Evolutionary conservation across 2,329 filamentous ascomycete genomes (phyloP).

Genomic region (Beauveria bassiana): DNA sequence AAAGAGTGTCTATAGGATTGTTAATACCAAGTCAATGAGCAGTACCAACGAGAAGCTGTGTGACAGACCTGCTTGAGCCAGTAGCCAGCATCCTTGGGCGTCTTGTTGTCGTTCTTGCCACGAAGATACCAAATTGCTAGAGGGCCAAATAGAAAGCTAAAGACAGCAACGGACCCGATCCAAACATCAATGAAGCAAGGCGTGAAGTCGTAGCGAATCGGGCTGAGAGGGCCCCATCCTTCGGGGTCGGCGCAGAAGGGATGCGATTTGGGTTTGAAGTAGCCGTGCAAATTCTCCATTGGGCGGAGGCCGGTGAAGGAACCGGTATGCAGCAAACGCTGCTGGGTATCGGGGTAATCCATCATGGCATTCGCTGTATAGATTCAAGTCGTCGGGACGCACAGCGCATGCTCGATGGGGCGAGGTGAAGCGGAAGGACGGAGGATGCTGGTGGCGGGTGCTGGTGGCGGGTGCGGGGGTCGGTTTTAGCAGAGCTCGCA

Average conservation of each 20-base stretch:
- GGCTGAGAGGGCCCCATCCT: slow-evolving; percentile 92
- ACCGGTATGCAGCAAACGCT: slow-evolving; percentile 46
- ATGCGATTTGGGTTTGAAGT: slow-evolving; percentile 58
- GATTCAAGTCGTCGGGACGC: not conserved
- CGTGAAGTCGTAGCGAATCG: slow-evolving; percentile 84
- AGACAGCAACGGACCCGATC: slow-evolving; percentile 69
- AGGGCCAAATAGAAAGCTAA: slow-evolving; percentile 70
- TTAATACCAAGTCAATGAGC: slow-evolving; percentile 9
- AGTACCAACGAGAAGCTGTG: not conserved
- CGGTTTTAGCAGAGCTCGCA: not conserved
- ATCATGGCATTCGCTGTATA: not conserved
- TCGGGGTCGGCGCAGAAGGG: slow-evolving; percentile 82
- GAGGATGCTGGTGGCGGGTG: not conserved
- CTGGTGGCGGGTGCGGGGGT: not conserved
- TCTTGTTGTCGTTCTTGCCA: slow-evolving; percentile 31
- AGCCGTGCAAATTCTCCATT: slow-evolving; percentile 41
- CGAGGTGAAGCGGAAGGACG: not conserved
- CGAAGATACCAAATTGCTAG: slow-evolving; percentile 69
- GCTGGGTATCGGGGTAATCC: slow-evolving; percentile 27
- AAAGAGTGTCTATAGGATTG: slow-evolving; percentile 44
- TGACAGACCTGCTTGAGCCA: slow-evolving; percentile 75
- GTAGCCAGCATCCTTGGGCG: slow-evolving; percentile 79
- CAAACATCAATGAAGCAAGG: slow-evolving; percentile 95
- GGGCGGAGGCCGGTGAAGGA: slow-evolving; percentile 54
- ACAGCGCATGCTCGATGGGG: slow-evolving; percentile 4